Base-by-base conservation (phyloP, 495 filamentous ascomycete genomes). In the Gamarada debralockiae region DNA sequence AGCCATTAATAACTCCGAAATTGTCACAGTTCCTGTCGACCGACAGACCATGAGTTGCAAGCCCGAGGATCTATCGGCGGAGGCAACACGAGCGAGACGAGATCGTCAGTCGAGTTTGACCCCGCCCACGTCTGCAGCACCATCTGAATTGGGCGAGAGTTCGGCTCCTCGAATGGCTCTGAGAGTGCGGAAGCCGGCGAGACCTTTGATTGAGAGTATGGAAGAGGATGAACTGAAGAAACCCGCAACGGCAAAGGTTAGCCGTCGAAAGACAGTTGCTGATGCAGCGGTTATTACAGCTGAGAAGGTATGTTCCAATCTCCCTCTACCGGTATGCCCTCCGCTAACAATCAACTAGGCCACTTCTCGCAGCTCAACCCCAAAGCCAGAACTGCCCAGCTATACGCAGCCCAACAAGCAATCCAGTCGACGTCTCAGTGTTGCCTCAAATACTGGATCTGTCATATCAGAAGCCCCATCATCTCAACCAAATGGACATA, bases 11-110 rank as follows among this genome's bases (percentile, higher is more conserved):
- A n/a, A n/a, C n/a, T n/a, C n/a, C n/a, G n/a, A n/a, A n/a, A n/a
- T n/a, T n/a, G n/a, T n/a, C n/a, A n/a, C n/a, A n/a, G n/a, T 96
- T 43, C 93, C 93, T 1, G 70, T 68, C 9, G 71, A 82, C 56
- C 76, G 89, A 9, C 79, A 88, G 65, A 89, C 83, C 0, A 73
- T 66, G 21, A 95, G 89, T 67, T 89, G 75, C 61, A 83, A 71
- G n/a, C 74, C 77, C 5, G 84, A 92, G 59, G 90, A 96, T 17
- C 73, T 95, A 24, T 81, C 83, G 55, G 78, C 79, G 2, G 80
- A 84, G 65, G 82, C 83, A 17, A 79, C 74, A 34, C 69, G 83
- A 52, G 67, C 74, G 48, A 71, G 81, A 50, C 71, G 77, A 46
- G 87, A 86, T 47, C 80, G 86, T 5, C 81, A 87, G 55, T 75